Conservation (phyloP, 2,329 filamentous ascomycete species). For the Cordyceps cateniannulata region DNA sequence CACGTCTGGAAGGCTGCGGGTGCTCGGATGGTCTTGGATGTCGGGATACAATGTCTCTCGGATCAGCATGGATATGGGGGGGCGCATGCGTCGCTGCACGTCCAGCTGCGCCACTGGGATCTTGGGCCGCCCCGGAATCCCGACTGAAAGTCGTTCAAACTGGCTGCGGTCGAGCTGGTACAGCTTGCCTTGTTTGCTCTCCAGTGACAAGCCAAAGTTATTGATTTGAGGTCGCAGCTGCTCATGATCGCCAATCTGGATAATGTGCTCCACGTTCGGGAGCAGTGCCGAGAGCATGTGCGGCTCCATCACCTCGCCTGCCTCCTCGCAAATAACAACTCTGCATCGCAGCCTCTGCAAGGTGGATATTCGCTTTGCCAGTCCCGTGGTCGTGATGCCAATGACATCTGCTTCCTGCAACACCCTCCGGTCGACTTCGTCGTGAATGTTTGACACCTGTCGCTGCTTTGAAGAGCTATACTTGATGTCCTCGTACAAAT, state of each 20-base stretch:
- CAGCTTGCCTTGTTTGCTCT: slow-evolving; percentile 9
- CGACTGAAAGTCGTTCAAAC: slow-evolving; percentile 39
- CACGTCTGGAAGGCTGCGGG: too few relatives aligned
- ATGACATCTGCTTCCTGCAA: slow-evolving; percentile 38
- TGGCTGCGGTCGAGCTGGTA: slow-evolving; percentile 16
- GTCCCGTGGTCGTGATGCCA: slow-evolving; percentile 50
- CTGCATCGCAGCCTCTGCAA: slow-evolving; percentile 42
- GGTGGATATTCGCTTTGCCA: slow-evolving; percentile 41
- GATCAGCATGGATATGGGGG: slow-evolving; percentile 53
- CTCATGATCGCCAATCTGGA: slow-evolving; percentile 57
- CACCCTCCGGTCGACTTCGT: slow-evolving; percentile 28
- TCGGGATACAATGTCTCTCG: slow-evolving; percentile 50
- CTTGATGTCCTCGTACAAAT: not conserved
- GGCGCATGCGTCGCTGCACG: slow-evolving; percentile 60
- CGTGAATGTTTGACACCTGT: slow-evolving; percentile 14
- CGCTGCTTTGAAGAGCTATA: not conserved
- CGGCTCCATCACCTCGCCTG: slow-evolving; percentile 56
- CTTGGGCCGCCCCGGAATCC: slow-evolving; percentile 17
- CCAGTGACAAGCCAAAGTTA: slow-evolving; percentile 39
- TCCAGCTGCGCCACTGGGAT: slow-evolving; percentile 37
- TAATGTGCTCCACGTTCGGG: slow-evolving; percentile 49
- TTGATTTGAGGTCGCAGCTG: slow-evolving; percentile 53
- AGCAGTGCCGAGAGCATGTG: slow-evolving; percentile 51
- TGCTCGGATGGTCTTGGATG: slow-evolving; percentile 46
- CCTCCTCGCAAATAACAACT: slow-evolving; percentile 57